Conservation (phyloP, 306 rosid species). For the Alnus rubra region DNA sequence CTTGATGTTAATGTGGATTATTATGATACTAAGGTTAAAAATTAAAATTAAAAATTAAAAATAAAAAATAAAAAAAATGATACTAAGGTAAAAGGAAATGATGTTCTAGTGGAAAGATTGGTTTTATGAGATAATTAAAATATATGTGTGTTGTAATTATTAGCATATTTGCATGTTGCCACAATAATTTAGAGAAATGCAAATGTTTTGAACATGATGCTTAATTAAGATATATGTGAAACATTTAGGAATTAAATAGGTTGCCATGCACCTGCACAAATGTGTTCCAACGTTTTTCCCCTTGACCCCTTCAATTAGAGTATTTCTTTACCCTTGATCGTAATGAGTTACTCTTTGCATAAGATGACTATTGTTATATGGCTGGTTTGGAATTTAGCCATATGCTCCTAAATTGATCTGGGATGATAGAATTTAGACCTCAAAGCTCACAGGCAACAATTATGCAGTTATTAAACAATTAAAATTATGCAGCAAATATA, state of each 20-base stretch:
- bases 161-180: neutral
- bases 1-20: too few species aligned
- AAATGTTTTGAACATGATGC: conserved; percentile 12
- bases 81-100: neutral
- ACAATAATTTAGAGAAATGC: neutral
- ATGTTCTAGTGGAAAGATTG: neutral
- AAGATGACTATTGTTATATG: neutral
- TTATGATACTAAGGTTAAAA: too few species aligned
- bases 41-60: too few species aligned
- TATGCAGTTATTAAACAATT: too few species aligned
- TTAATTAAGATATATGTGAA: neutral
- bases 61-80: conserved; percentile 9
- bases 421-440: neutral
- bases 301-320: neutral
- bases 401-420: neutral
- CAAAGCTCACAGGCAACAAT: too few species aligned
- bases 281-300: neutral
- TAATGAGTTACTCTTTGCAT: neutral
- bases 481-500: too few species aligned
- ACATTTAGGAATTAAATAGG: neutral
- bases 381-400: too few species aligned
- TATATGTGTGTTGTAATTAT: conserved; percentile 15
- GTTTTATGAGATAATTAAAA: conserved; percentile 12
- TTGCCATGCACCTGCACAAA: neutral
- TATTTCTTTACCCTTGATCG: neutral